These are phyloP conservation scores for Coemansia aciculifera DNA, from an alignment of 192 early-diverging fungal species.

Conservation along the genomic window DNA sequence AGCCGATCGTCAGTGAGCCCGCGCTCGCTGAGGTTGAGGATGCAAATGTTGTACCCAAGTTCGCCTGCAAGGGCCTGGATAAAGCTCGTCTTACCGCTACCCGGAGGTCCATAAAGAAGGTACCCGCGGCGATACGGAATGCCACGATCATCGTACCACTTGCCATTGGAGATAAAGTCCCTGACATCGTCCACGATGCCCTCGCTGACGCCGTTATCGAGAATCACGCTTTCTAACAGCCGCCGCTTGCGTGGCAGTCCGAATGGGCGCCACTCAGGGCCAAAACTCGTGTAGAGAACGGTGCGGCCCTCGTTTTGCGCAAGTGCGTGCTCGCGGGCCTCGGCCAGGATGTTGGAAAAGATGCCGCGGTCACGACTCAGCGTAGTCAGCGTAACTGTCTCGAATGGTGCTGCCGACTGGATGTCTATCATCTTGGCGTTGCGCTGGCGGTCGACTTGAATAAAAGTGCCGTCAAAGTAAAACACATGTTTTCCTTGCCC, in stretches of 20 bases:
- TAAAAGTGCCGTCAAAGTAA: slow-evolving; percentile 74
- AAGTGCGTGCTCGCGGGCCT: slow-evolving; percentile 80
- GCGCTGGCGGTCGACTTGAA: slow-evolving; percentile 80
- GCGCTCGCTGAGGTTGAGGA: slow-evolving; percentile 79
- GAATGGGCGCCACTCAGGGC: slow-evolving; percentile 96
- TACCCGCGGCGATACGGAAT: slow-evolving; percentile 92
- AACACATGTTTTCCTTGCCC: slow-evolving; percentile 91
- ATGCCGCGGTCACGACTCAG: slow-evolving; percentile 76
- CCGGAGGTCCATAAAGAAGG: slow-evolving; percentile 84
- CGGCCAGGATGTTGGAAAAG: slow-evolving; percentile 73
- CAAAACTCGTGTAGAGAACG: slow-evolving; percentile 92
- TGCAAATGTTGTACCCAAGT: slow-evolving; percentile 86
- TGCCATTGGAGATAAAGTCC: slow-evolving; percentile 75
- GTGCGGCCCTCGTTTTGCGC: slow-evolving; percentile 92
- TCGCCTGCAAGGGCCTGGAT: slow-evolving; percentile 88
- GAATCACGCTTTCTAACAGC: slow-evolving; percentile 68
- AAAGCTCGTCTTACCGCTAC: slow-evolving; percentile 90
- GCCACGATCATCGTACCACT: slow-evolving; percentile 82
- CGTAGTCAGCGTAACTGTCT: slow-evolving; percentile 92
- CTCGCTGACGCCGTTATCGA: slow-evolving; percentile 68
- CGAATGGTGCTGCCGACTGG: slow-evolving; percentile 88
- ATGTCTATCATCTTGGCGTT: slow-evolving; percentile 90
- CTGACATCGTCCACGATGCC: slow-evolving; percentile 68
- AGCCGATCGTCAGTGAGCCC: slow-evolving; percentile 83
- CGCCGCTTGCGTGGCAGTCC: slow-evolving; percentile 85